Base-by-base conservation (phyloP, 768 basidiomycete genomes). In the Suillus subalutaceus region DNA sequence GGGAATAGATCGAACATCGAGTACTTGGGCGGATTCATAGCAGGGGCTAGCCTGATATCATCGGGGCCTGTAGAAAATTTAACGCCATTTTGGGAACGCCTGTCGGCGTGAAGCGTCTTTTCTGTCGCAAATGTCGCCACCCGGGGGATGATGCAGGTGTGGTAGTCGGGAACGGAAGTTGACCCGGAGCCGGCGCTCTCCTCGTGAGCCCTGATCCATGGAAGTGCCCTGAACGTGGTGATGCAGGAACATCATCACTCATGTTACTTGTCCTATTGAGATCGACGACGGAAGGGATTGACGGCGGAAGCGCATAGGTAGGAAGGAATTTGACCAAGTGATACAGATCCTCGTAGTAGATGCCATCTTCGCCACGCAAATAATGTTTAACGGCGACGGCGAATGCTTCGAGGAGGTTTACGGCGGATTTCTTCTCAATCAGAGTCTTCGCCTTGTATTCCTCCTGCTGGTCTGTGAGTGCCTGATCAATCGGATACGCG, bases 261-360 rank as follows among this genome's bases (percentile, higher is more conserved):
- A 7, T 48, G 40, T 15, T 44, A 52, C 46, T 30, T 32, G 37
- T 50, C 32, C 43, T 35, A 8, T 46, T 50, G 30, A 79, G 60
- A 67, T 84, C 80, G 20, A 76, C 64, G 43, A 66, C 67, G 38
- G 81, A 82, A 43, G 79, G 85, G 63, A 85, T 76, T 40, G 85
- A 85, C 2, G 83, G 72, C 1, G 88, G 87, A 5, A 89, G 75
- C 1, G 84, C 82, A 69, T 89, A 90, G 13, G 85, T 79, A 4
- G 90, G 90, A n/a, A 92, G 82, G 73, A 87, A 90, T 72, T 90
- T 91, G 72, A 90, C 86, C 53, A 88, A 84, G 67, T 89, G 84
- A 76, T 89, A 90, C 18, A 91, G 77, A 73, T 91, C 88, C 60
- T 66, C 58, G 35, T 73, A 77, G 63, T 63, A 71, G 46, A 73